Conservation (phyloP, 2,329 filamentous ascomycete species). For the Fusarium sp. region DNA sequence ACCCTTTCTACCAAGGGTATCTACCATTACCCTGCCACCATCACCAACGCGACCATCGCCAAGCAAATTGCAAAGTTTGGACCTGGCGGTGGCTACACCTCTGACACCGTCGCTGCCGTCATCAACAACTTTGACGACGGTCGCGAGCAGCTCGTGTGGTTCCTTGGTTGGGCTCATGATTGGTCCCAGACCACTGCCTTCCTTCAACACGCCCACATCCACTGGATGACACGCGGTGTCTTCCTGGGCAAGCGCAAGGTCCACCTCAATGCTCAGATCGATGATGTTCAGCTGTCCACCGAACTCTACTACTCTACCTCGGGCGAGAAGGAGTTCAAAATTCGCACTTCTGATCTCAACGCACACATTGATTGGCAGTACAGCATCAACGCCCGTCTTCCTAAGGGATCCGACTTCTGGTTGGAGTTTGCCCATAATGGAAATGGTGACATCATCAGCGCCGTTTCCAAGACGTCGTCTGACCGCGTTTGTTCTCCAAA, state of each 20-base stretch:
- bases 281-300: conserved; percentile 32
- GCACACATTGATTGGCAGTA: conserved; percentile 32
- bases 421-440: conserved; percentile 35
- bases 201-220: conserved; percentile 33
- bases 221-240: conserved; percentile 37
- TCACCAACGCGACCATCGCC: conserved; percentile 15
- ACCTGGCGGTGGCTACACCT: conserved; percentile 8
- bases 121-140: conserved; percentile 31
- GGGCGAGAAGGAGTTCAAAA: conserved; percentile 29
- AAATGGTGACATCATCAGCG: conserved; percentile 31
- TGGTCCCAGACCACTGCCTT: conserved; percentile 34
- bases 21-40: conserved; percentile 30
- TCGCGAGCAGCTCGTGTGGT: conserved; percentile 38
- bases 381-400: conserved; percentile 27
- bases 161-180: conserved; percentile 31
- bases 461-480: neutral
- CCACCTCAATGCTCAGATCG: conserved; percentile 27
- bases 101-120: conserved; percentile 30
- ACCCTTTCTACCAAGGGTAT: conserved; percentile 32
- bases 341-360: conserved; percentile 23
- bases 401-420: conserved; percentile 26
- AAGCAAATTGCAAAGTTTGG: conserved; percentile 35
- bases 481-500: neutral
- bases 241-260: conserved; percentile 38
- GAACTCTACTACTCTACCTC: conserved; percentile 22